phyloP scores from a whole-genome alignment of 202 grass and related monocot species.

The Panicum virgatum region DNA sequence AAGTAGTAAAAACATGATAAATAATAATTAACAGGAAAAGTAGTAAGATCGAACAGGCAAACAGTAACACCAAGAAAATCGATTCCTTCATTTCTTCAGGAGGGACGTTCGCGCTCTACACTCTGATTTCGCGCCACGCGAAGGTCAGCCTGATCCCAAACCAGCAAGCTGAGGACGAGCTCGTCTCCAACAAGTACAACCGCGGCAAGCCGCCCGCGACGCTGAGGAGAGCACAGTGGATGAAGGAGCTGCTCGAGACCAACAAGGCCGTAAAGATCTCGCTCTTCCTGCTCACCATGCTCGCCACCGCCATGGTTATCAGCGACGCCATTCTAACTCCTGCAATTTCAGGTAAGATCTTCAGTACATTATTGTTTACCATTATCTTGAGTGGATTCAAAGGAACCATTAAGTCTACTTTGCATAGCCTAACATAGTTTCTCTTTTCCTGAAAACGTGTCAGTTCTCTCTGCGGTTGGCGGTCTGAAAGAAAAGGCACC shows the following conservation, averaged over 20 bases:
- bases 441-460: neutral
- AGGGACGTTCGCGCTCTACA: slow-evolving; percentile 67
- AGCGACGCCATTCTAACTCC: slow-evolving; percentile 66
- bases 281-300: slow-evolving; percentile 55
- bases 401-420: neutral
- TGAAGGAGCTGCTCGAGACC: slow-evolving; percentile 52
- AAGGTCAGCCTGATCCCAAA: slow-evolving; percentile 59
- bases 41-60: neutral
- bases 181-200: slow-evolving; percentile 53
- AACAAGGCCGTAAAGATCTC: slow-evolving; percentile 25
- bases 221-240: slow-evolving; percentile 42
- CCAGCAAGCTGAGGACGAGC: slow-evolving; percentile 59
- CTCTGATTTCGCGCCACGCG: slow-evolving; percentile 51
- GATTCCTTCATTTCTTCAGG: slow-evolving; percentile 5
- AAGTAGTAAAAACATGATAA: too few species aligned
- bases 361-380: neutral
- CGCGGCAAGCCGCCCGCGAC: slow-evolving; percentile 23
- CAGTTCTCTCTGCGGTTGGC: slow-evolving; percentile 33
- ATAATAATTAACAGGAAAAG: too few species aligned
- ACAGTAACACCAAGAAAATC: neutral
- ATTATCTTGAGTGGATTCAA: neutral
- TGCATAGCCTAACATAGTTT: neutral
- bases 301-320: slow-evolving; percentile 66
- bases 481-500: slow-evolving; percentile 15
- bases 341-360: slow-evolving; percentile 49